Evolutionary conservation across 306 rosid genomes (phyloP).

Genomic region (Cotoneaster glaucophyllus): DNA sequence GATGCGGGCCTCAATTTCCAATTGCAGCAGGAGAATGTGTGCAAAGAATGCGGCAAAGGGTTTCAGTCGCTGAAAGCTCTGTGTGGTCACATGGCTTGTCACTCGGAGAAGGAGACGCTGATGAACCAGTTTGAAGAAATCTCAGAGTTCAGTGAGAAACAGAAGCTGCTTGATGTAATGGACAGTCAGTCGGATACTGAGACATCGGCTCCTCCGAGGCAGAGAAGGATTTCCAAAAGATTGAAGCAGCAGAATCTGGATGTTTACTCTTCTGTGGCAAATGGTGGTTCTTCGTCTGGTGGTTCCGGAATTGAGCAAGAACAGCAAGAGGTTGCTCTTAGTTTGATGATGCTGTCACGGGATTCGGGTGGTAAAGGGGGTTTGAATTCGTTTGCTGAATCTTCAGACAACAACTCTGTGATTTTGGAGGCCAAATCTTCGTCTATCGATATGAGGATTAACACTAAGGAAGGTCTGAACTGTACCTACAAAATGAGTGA

Average conservation of each 20-base stretch:
- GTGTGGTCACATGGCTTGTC: slow-evolving; percentile 87
- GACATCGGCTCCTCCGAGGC: slow-evolving; percentile 43
- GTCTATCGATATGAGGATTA: slow-evolving; percentile 26
- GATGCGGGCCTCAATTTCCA: slow-evolving; percentile 30
- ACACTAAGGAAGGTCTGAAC: slow-evolving; percentile 16
- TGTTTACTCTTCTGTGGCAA: slow-evolving; percentile 18
- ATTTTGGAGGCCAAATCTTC: slow-evolving; percentile 55
- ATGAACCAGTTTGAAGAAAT: slow-evolving; percentile 24
- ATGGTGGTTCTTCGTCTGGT: slow-evolving; percentile 31
- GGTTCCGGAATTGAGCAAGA: slow-evolving; percentile 54
- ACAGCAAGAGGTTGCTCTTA: slow-evolving; percentile 60
- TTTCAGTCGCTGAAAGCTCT: slow-evolving; percentile 74
- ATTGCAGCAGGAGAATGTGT: slow-evolving; percentile 31
- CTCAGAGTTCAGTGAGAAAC: slow-evolving; percentile 29
- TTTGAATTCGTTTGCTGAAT: slow-evolving; percentile 43
- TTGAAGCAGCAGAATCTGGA: slow-evolving; percentile 33
- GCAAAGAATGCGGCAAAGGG: slow-evolving; percentile 82
- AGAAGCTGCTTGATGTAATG: slow-evolving; percentile 33
- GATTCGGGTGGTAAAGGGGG: slow-evolving; percentile 38
- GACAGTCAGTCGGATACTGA: slow-evolving; percentile 69
- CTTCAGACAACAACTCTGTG: slow-evolving; percentile 66
- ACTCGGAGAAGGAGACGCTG: slow-evolving; percentile 60
- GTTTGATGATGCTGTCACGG: slow-evolving; percentile 71
- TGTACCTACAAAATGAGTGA: slow-evolving; percentile 22
- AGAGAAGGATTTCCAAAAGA: slow-evolving; percentile 37